Conservation (phyloP, 805 yeast species). For the Torulaspora maleeae region DNA sequence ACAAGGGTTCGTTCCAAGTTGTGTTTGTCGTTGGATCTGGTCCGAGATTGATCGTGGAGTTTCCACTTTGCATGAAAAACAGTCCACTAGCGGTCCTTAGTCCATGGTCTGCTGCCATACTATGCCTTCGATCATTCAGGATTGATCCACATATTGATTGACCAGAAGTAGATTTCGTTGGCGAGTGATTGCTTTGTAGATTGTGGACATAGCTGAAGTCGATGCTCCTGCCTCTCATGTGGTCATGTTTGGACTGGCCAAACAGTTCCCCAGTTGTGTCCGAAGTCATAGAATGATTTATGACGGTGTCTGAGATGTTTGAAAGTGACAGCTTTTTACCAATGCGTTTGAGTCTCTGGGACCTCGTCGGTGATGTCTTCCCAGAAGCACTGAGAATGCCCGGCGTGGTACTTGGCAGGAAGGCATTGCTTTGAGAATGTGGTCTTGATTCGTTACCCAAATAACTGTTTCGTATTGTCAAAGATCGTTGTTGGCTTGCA, state of each 20-base stretch:
- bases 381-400: constrained; percentile 14
- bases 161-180: constrained; percentile 29
- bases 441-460: constrained; percentile 18
- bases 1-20: constrained; percentile 5
- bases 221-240: constrained; percentile 28
- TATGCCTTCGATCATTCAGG: constrained; percentile 16
- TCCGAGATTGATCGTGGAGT: constrained; percentile 6
- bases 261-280: constrained; percentile 8
- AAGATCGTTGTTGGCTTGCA: constrained; percentile 19
- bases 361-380: constrained; percentile 30
- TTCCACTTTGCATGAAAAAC: constrained; percentile 13
- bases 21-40: constrained; percentile 3
- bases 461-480: constrained; percentile 9
- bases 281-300: constrained; percentile 6
- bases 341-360: constrained; percentile 26
- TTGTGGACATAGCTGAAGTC: constrained; percentile 33
- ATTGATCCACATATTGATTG: constrained; percentile 10
- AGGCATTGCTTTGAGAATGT: constrained; percentile 20
- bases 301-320: constrained; percentile 27
- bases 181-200: constrained; percentile 32
- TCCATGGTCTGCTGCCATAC: constrained; percentile 14
- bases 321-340: constrained; percentile 33
- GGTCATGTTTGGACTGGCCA: constrained; percentile 10
- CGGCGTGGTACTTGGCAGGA: constrained; percentile 4
- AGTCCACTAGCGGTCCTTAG: constrained; percentile 15